These are phyloP conservation scores for Acanthamoeba sp. DNA, from an alignment of 208 protist genomes.

Conservation along the genomic window DNA sequence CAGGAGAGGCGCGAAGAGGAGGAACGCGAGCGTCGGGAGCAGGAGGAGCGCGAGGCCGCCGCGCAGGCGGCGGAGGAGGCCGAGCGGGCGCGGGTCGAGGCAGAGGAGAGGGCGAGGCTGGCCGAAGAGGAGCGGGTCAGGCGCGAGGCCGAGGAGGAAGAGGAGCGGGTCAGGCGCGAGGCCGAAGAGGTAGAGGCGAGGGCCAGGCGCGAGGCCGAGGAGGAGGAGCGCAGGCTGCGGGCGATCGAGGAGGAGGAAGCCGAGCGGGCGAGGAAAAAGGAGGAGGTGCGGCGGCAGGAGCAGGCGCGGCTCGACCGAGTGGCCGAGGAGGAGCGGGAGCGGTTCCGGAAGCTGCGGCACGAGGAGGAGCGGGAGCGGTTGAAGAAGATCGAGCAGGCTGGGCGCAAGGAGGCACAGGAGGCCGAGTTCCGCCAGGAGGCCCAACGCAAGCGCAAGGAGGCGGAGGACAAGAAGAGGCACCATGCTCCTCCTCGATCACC, in stretches of 20 bases:
- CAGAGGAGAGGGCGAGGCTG: neutral
- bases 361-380: constrained; percentile 2
- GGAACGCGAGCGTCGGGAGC: neutral
- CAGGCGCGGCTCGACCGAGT: neutral
- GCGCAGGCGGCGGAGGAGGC: neutral
- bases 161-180: neutral
- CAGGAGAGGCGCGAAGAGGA: neutral
- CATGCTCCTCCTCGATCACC: neutral
- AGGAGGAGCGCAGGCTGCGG: neutral
- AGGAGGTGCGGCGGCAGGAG: neutral
- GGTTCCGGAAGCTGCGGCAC: constrained; percentile 16
- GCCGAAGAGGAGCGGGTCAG: neutral
- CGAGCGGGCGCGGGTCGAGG: neutral
- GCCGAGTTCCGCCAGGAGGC: neutral
- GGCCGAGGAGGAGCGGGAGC: constrained; percentile 19
- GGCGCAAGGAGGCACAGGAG: neutral
- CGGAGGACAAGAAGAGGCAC: constrained; percentile 9
- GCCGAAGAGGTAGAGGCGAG: neutral
- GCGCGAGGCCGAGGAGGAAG: neutral
- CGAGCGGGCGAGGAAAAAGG: neutral
- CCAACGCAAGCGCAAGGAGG: constrained; percentile 5
- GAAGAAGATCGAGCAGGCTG: neutral
- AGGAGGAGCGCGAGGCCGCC: neutral
- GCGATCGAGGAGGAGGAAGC: neutral
- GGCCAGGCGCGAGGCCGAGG: neutral